Base-by-base conservation (phyloP, 1,139 yeast genomes). In the Yamadazyma triangularis region DNA sequence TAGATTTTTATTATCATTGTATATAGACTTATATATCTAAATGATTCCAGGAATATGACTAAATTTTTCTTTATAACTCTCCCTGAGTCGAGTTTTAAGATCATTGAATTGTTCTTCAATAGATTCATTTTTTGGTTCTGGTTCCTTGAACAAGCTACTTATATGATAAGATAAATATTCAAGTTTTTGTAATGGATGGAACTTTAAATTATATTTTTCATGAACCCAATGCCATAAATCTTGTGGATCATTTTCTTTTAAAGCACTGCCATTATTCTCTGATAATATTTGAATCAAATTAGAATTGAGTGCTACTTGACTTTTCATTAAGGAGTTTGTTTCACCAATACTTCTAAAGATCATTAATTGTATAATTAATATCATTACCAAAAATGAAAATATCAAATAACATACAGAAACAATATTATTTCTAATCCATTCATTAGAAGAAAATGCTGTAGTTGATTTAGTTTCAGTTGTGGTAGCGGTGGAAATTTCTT, bases 141-240 rank as follows among this genome's bases (percentile, higher is more conserved):
- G n/a, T 12, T 24, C 25, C 23, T 35, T 35, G 23, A 39, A 39
- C 12, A 48, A 31, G 9, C 36, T 25, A 19, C 39, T 44, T 16
- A 52, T 39, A 28, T 56, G 57, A 26, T 34, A 40, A 4, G 56
- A 45, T 26, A 58, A 40, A 31, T 41, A 57, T 30, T 53, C 53
- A 23, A 53, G 41, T 30, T 50, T 50, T 29, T 58, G 59, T 4
- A 43, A 27, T 8, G 45, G 35, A 23, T 42, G 40, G 26, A 56
- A 33, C 25, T 45, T 40, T 30, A 44, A 49, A 2, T 53, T 54
- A 21, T 45, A 37, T 23, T 41, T 39, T 12, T 39, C 31, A 24
- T 39, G 31, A 1, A 55, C 49, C 54, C 54, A 53, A 9, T 50
- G 42, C 64, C 63, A 57, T n/a, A 56, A 42, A 20, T 33, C 31